These are phyloP conservation scores for Cyclotella cryptica DNA, from an alignment of 108 stramenopile genomes.

Conservation along the genomic window DNA sequence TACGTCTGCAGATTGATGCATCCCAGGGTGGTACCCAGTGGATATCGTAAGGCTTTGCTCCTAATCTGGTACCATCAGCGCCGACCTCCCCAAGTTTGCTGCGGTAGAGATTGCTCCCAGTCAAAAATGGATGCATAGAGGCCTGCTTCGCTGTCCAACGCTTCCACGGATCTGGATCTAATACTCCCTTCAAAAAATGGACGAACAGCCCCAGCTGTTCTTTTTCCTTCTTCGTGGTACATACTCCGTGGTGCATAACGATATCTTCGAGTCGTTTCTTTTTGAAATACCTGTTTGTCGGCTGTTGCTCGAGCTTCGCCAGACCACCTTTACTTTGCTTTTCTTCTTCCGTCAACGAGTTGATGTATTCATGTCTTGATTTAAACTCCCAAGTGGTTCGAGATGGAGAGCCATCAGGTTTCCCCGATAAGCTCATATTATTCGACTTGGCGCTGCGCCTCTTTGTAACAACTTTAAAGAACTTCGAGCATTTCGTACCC, in stretches of 20 bases:
- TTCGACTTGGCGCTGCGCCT: constrained; percentile 17
- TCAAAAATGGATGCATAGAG: constrained; percentile 78
- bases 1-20: constrained; percentile 73
- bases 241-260: constrained; percentile 72
- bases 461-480: constrained; percentile 53
- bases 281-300: constrained; percentile 84
- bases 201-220: constrained; percentile 71
- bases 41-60: constrained; percentile 61
- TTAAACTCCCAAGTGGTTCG: constrained; percentile 69
- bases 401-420: constrained; percentile 14
- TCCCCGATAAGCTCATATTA: constrained; percentile 7
- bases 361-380: constrained; percentile 74
- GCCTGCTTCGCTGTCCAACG: constrained; percentile 86
- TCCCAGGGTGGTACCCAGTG: constrained; percentile 86
- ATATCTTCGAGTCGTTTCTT: constrained; percentile 76
- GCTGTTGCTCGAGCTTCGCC: constrained; percentile 79
- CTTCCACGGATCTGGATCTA: constrained; percentile 88
- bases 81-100: constrained; percentile 26
- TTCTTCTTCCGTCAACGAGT: constrained; percentile 72
- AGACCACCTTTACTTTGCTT: constrained; percentile 73
- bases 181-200: constrained; percentile 79
- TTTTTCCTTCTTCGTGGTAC: constrained; percentile 54
- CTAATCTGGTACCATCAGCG: constrained; percentile 27
- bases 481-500: constrained; percentile 75
- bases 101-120: constrained; percentile 55